Evolutionary conservation across 192 early-diverging fungal species (phyloP).

Genomic region (Allomyces macrogynus): DNA sequence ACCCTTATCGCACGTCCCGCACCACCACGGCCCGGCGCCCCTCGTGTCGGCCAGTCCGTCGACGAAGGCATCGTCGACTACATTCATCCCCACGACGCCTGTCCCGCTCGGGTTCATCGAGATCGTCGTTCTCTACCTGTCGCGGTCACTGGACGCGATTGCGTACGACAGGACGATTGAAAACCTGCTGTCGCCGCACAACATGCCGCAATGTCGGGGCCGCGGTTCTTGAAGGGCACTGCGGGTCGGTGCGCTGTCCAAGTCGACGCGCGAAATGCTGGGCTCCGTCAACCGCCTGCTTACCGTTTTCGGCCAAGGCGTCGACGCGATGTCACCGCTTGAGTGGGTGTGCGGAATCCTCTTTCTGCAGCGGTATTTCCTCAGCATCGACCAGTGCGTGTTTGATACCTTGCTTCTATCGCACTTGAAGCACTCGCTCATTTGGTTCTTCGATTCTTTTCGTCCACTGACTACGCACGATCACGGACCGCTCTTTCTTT

Average conservation of each 20-base stretch:
- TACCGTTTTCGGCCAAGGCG: background rate
- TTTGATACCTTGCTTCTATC: too few species aligned
- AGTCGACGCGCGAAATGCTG: background rate
- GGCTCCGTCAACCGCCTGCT: background rate
- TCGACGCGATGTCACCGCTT: background rate
- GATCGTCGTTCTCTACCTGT: background rate
- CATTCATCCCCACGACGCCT: background rate
- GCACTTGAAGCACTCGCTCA: too few species aligned
- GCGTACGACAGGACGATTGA: background rate
- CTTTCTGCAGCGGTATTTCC: background rate
- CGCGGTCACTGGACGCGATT: background rate
- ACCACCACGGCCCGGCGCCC: background rate
- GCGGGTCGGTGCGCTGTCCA: background rate
- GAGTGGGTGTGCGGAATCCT: background rate
- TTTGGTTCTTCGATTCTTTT: too few species aligned
- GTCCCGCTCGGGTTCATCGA: background rate
- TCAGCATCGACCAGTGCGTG: too few species aligned
- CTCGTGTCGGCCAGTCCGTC: background rate
- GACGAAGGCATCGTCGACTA: background rate
- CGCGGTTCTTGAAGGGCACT: background rate
- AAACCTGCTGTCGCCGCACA: background rate
- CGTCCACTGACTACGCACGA: too few species aligned
- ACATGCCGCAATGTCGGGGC: background rate
- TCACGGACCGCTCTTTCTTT: too few species aligned
- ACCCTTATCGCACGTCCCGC: background rate